phyloP scores from a whole-genome alignment of 2,329 filamentous ascomycete species.

The Trichoderma lentiforme region DNA sequence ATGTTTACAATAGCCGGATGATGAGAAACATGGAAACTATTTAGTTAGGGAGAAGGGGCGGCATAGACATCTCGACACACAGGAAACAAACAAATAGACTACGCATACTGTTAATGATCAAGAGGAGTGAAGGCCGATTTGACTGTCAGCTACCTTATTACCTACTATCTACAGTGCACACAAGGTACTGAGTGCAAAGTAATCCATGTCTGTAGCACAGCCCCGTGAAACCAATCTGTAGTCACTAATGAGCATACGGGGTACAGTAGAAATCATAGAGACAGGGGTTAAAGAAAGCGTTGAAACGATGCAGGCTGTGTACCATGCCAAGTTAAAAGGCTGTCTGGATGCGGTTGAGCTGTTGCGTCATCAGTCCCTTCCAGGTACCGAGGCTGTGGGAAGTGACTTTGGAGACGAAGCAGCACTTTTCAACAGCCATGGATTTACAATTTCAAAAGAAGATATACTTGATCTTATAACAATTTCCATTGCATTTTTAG shows the following conservation, averaged over 20 bases:
- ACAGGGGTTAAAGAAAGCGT: not conserved
- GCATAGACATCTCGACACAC: conserved; percentile 18
- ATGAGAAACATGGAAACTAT: conserved; percentile 14
- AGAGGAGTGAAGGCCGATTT: not conserved
- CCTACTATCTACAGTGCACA: not conserved
- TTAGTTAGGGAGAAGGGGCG: not conserved
- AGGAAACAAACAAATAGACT: conserved; percentile 17
- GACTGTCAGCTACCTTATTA: not conserved
- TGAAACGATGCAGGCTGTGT: not conserved
- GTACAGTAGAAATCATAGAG: not conserved
- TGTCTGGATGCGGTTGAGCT: not conserved
- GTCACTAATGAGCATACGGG: not conserved
- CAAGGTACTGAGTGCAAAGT: not conserved
- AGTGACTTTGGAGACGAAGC: not conserved
- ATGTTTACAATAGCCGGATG: conserved; percentile 13
- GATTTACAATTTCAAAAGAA: not conserved
- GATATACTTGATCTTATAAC: not conserved
- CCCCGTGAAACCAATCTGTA: not conserved
- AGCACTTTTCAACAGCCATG: no score
- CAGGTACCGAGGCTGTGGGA: not conserved
- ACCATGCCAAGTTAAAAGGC: not conserved
- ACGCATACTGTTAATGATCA: not conserved
- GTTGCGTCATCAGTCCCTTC: conserved; percentile 13
- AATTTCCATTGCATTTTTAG: not conserved
- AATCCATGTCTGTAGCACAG: not conserved